A percentile compares a stretch with the other conserved stretches of the same genome.
These are phyloP conservation scores for Wakefieldia striispora DNA, from an alignment of 768 basidiomycete species.

Conservation along the genomic window DNA sequence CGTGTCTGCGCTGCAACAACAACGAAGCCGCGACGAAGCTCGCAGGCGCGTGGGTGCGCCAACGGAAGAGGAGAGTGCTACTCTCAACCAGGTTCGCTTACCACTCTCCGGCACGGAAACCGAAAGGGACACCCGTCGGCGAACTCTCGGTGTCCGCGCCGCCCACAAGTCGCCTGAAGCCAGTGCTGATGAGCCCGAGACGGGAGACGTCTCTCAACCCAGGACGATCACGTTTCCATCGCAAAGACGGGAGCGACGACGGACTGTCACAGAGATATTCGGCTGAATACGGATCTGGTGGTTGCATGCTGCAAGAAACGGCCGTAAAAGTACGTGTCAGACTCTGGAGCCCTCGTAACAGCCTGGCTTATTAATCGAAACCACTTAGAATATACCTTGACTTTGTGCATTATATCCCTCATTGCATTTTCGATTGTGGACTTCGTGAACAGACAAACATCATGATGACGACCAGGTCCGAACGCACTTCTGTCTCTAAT, in stretches of 20 bases:
- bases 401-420: constrained; percentile 27
- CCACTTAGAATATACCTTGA: constrained; percentile 5
- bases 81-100: constrained; percentile 25
- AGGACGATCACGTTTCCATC: constrained; percentile 35
- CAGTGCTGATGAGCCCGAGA: constrained; percentile 26
- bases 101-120: constrained; percentile 49
- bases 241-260: constrained; percentile 41
- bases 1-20: constrained; percentile 55
- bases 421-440: constrained; percentile 19
- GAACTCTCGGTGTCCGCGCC: constrained; percentile 37
- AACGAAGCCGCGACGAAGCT: constrained; percentile 39
- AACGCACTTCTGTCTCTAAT: constrained; percentile 28
- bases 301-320: constrained; percentile 12
- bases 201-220: constrained; percentile 35
- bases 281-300: constrained; percentile 13
- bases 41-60: constrained; percentile 33
- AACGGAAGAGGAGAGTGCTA: constrained; percentile 22
- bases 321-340: constrained; percentile 17
- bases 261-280: constrained; percentile 53
- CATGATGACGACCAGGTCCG: constrained; percentile 10
- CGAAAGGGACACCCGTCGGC: constrained; percentile 43
- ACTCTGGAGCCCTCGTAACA: neutral
- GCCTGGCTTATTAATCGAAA: neutral
- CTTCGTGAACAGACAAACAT: constrained; percentile 16
- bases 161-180: constrained; percentile 48